Conservation (phyloP, 2,329 filamentous ascomycete genomes). For the Diaporthe amygdali region DNA sequence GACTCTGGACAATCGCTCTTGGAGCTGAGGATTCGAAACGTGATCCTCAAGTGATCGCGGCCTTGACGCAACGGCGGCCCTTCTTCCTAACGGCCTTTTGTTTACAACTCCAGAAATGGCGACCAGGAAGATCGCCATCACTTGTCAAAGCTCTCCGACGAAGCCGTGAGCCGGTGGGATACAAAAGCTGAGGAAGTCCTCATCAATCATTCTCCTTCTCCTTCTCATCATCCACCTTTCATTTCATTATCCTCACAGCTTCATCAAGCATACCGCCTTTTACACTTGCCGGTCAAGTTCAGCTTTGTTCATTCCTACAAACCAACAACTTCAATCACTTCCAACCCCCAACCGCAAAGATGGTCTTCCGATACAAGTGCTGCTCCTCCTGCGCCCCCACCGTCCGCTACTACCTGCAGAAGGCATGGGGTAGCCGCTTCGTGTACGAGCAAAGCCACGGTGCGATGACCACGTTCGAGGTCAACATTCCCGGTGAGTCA, state of each 20-base stretch:
- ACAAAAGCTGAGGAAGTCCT: background rate
- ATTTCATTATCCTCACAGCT: background rate
- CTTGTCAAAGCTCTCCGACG: background rate
- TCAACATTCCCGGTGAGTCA: background rate
- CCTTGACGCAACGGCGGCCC: background rate
- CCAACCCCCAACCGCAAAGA: background rate
- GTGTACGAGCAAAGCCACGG: background rate
- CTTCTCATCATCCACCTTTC: background rate
- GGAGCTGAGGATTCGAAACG: background rate
- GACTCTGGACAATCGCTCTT: no score
- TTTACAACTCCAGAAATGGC: background rate
- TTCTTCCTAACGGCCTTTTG: background rate
- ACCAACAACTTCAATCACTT: background rate
- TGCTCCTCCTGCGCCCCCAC: background rate
- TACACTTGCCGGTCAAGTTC: background rate
- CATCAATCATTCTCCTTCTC: background rate
- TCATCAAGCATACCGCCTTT: background rate
- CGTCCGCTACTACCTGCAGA: background rate
- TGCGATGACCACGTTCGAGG: background rate
- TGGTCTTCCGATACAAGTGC: constrained; percentile 3
- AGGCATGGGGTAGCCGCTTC: background rate
- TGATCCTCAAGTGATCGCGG: background rate
- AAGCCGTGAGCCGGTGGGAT: rapidly evolving
- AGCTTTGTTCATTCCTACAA: no score
- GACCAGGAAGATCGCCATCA: background rate